Percentiles rank a stretch among this genome's conserved stretches.
Conservation (phyloP, 2,329 filamentous ascomycete species). For the Bisporella sp. region DNA sequence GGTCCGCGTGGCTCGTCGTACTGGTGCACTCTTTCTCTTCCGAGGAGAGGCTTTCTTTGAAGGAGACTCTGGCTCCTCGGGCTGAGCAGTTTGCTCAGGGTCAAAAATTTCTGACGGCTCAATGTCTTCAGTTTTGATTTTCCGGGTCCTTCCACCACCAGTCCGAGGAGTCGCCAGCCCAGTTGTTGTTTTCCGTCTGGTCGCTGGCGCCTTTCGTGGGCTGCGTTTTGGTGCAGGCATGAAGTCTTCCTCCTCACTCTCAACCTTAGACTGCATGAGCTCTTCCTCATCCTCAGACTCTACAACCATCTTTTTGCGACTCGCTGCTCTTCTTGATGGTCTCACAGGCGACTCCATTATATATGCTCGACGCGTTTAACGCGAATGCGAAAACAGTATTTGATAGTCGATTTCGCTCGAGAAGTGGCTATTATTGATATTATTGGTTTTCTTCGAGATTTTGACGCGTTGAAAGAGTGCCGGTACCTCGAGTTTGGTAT, state of each 20-base stretch:
- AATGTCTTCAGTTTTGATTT: constrained; percentile 36
- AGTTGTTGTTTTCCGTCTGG: constrained; percentile 40
- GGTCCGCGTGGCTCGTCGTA: constrained; percentile 15
- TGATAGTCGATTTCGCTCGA: constrained; percentile 1
- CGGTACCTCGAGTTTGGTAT: not conserved
- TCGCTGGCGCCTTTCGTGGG: constrained; percentile 44
- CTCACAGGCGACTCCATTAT: constrained; percentile 37
- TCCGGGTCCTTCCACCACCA: constrained; percentile 34
- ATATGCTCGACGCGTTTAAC: not conserved
- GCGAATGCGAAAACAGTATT: not conserved
- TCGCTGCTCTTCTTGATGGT: constrained; percentile 50
- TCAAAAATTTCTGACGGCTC: constrained; percentile 57
- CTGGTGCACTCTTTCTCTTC: constrained; percentile 58
- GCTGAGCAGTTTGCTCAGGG: constrained; percentile 42
- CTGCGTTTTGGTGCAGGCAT: constrained; percentile 55
- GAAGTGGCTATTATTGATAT: not conserved
- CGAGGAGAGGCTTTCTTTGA: constrained; percentile 50
- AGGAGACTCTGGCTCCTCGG: constrained; percentile 42
- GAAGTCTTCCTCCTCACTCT: constrained; percentile 69
- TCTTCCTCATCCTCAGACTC: constrained; percentile 75
- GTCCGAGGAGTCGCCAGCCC: constrained; percentile 19
- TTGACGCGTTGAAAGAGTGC: constrained; percentile 11
- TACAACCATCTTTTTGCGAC: constrained; percentile 66
- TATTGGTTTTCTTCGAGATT: not conserved
- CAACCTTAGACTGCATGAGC: constrained; percentile 51